phyloP scores from a whole-genome alignment of 768 basidiomycete species.

The Asterophora lycoperdoides region DNA sequence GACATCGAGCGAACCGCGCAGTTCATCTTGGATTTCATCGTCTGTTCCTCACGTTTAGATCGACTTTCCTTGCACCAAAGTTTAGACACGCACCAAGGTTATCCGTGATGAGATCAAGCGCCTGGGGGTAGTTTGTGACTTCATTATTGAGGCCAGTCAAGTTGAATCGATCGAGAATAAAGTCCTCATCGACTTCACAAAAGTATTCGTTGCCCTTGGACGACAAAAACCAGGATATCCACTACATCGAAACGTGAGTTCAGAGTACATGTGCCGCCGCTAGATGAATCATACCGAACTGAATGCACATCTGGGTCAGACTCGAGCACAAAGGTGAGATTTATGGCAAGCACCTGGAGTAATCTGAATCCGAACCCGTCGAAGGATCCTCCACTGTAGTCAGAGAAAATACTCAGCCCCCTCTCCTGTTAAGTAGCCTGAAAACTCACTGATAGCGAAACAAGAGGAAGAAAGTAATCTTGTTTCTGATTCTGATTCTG shows the following conservation, averaged over 20 bases:
- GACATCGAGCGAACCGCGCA: constrained; percentile 86
- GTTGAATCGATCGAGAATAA: constrained; percentile 97
- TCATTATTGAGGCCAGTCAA: constrained; percentile 96
- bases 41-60: constrained; percentile 40
- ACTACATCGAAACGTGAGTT: constrained; percentile 42
- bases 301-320: constrained; percentile 12
- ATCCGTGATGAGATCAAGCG: constrained; percentile 94
- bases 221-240: constrained; percentile 97
- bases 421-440: neutral
- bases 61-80: too few species aligned
- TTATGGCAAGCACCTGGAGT: constrained; percentile 71
- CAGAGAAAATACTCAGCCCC: neutral
- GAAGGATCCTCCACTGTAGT: constrained; percentile 75
- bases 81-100: constrained; percentile 65
- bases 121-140: constrained; percentile 90
- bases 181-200: constrained; percentile 98
- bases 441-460: constrained; percentile 6
- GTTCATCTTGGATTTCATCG: constrained; percentile 92
- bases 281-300: constrained; percentile 34
- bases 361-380: constrained; percentile 92
- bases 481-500: neutral
- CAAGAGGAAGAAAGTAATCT: neutral
- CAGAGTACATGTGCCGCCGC: neutral
- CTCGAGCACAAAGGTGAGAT: constrained; percentile 3
- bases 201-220: constrained; percentile 99